Base-by-base conservation (phyloP, 2,329 filamentous ascomycete genomes). In the Annulohypoxylon truncatum region DNA sequence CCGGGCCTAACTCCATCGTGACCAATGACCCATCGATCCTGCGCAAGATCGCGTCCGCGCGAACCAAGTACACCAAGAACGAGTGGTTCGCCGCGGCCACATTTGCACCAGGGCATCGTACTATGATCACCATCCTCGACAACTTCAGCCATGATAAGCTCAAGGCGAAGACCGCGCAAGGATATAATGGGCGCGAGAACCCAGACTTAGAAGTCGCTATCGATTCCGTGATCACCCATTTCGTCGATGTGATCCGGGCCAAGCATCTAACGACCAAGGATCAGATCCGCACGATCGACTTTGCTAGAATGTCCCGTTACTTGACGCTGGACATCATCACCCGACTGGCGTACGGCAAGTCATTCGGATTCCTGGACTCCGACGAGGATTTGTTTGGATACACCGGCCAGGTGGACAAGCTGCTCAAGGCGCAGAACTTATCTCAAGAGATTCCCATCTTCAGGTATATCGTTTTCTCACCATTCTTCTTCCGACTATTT, bases 111-210 rank as follows among this genome's bases (percentile, higher is more conserved):
- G 79, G 82, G 7, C 78, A 82, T n/a, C 82, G 87, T 65, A 86
- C 84, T 59, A 78, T 88, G 60, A 79, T 87, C 67, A 84, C 80
- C 9, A 76, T 81, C 24, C 78, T 78, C 40, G 79, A 86, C 65
- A 81, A 80, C 46, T 76, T 75, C 15, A 75, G 73, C 24, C 84
- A 87, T 69, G 76, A 77, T 10, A 72, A 73, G 18, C 42, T 71
- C 22, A 75, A 75, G 64, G 66, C 72, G 2, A 66, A 68, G 33
- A 70, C 66, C 2, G 61, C 65, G 4, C 46, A 57, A 8, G 73
- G 47, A 1, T 74, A 73, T 20, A 64, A 59, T 15, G 71, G 72
- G 12, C 57, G 67, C 3, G 73, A 74, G 54, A 64, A 59, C 8
- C 62, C 69, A 1, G 64, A 65, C 28, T 29, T 74, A 1, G 72